Evolutionary conservation across 2,329 filamentous ascomycete genomes (phyloP), one percentile per base, ranked within the genome.

Genomic region (Penicillium rolfsii): DNA sequence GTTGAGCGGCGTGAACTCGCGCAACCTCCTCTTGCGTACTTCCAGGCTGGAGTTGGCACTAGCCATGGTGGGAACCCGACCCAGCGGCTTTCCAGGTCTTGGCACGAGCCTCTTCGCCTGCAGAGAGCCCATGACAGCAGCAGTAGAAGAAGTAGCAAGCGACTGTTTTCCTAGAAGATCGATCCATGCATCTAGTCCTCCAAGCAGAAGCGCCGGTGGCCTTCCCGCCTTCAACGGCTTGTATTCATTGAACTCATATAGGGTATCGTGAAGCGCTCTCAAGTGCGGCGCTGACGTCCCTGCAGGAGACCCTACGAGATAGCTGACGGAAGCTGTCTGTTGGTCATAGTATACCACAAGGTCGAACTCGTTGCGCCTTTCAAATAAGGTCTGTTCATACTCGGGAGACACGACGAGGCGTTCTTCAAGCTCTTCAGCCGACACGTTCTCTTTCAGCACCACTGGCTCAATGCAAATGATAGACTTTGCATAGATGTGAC

Each of bases 401-500:
- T 81, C 79, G 2, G 80, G 80, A 12, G 80, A 81, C 45, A 82
- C 72, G 11, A 83, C 73, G 16, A 83, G 70, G 14, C 79, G 77
- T 55, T 83, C 81, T 59, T 84, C 81, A 4, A 89, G 77, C 64
- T 89, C 81, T 63, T 88, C 86, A 1, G 85, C 87, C 16, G 87
- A 89, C 67, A 87, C 82, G 35, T 86, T 88, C 48, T 89, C 85
- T 57, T 91, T 86, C 52, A 92, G 76, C 9, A 89, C 85, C 48
- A 96, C 85, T 26, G 93, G 92, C 70, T 99, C 95, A 62, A 99
- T 86, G 75, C 95, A 99, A 48, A 99, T 91, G 41, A 93, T 91
- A 5, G 87, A 89, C 58, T 88, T 88, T 5, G 90, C 88, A 80
- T 90, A 90, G 64, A 99, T 93, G 73, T 99, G 95, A 0, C 95